Evolutionary conservation across 1,139 yeast species (phyloP), one percentile per base, ranked within the genome.

Genomic region (Entelexis paramagnoliae): DNA sequence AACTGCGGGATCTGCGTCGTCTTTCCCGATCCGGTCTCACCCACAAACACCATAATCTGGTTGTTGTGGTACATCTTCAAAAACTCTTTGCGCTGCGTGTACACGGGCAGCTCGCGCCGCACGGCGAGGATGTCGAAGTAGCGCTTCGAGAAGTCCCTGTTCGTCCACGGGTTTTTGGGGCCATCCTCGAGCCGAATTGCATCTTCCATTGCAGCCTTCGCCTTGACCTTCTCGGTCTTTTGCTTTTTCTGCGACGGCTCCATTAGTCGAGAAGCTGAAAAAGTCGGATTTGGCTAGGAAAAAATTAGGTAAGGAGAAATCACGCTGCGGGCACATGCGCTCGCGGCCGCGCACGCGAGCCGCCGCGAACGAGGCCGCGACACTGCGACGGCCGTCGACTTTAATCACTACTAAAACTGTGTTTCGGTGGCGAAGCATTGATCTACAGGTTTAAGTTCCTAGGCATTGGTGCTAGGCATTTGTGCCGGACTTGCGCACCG

Each of bases 21-120:
- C 66, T 89, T 89, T 75, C 97, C 97, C 16, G 96, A 86, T 69
- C 97, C 97, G 1, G 98, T 91, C 68, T 91, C 98, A 72, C 98
- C 98, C 43, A 91, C 97, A 68, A 91, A 88, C 46, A 91, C 97
- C 94, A 91, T 84, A 64, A 91, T 85, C 68, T 91, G 98, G 45
- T 93, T 81, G 17, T 77, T 71, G 58, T 91, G 97, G 70, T 84
- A 91, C 56, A 84, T 78, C 58, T 76, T 74, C 55, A 91, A 74
- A 64, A 91, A 93, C 69, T 89, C 95, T 50, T 80, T 83, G 65
- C 97, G 77, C 69, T 91, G 96, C 34, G 91, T 80, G 68, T 89
- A 96, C 17, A 91, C 98, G 0, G 98, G 99, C 58, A 91, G 74
- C 58, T 86, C 84, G 61, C 95, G 78, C 68, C 98, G 79, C 28